Conservation (phyloP, 768 basidiomycete genomes). For the Boletus rex-veris region DNA sequence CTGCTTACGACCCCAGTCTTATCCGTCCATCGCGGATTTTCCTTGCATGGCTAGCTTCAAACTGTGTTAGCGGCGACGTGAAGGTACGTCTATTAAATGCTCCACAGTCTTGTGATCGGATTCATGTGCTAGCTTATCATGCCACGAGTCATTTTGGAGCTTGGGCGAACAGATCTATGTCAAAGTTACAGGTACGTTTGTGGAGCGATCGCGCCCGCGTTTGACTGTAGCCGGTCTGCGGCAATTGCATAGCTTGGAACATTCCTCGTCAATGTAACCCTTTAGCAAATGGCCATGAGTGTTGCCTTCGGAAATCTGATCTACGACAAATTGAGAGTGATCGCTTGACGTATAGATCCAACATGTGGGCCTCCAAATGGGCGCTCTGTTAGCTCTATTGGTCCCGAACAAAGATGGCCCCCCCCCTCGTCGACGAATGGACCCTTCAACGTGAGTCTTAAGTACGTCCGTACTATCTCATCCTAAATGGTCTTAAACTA, state of each 20-base stretch:
- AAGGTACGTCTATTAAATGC: background rate
- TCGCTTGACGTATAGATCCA: constrained; percentile 4
- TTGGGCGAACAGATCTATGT: background rate
- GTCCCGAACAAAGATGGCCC: constrained; percentile 3
- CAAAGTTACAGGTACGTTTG: background rate
- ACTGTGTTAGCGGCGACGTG: background rate
- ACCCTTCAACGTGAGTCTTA: too few relatives aligned
- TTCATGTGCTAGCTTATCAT: background rate
- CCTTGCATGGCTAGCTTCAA: background rate
- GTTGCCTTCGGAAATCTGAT: constrained; percentile 6
- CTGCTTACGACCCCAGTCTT: background rate
- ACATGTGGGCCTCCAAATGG: constrained; percentile 5
- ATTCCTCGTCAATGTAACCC: background rate
- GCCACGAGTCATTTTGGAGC: background rate
- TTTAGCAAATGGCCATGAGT: background rate
- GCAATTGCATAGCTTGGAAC: background rate
- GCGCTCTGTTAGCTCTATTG: constrained; percentile 5
- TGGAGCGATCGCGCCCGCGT: constrained; percentile 12
- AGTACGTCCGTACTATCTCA: too few relatives aligned
- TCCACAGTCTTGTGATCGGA: background rate
- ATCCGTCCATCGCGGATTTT: too few relatives aligned
- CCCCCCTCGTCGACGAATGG: background rate
- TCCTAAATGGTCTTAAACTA: background rate
- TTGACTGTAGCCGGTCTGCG: background rate
- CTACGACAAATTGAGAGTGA: background rate